Evolutionary conservation across 179 eudicot genomes (phyloP), one percentile per base, ranked within the genome.

Genomic region (Spergularia azorica): DNA sequence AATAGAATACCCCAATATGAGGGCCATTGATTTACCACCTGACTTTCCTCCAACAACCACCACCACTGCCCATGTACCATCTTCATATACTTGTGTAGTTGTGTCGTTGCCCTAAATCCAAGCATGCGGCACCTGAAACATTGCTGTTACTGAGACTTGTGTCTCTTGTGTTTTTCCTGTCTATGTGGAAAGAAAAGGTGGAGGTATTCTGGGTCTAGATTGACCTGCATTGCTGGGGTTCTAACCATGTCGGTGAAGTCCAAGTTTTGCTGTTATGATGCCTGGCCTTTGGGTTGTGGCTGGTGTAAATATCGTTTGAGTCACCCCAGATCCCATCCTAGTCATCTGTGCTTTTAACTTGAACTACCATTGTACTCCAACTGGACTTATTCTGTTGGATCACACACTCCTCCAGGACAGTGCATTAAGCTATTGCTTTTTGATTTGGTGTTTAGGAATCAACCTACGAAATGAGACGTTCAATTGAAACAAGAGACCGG

Each of bases 391-490:
- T 48, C 41, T 54, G 16, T 80, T 64, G 64, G 54, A 46, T 55
- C 46, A 32, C 67, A 43, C 11, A 11, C 38, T 18, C 43, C 39
- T 50, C 46, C 21, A 63, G 39, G 39, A 41, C 48, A 18, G 26
- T 77, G 36, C 43, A 17, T 9, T 76, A 18, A 61, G 56, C 38
- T 12, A 36, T 36, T 14, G 51, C 13, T 63, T 63, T 50, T 64
- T 67, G 13, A 73, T 11, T 63, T 71, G 26, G 68, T 71, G 62
- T 67, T 79, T 79, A 89, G 88, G 88, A 85, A 41, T 89, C 90
- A 63, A 87, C 86, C 11, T 79, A 70, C 82, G 87, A 87, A 74
- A 74, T 89, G 88, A 87, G 83, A 79, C 83, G 83, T 71, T 82
- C 92, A 48, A 82, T 85, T 69, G 86, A 85, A 76, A 52, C 79